A percentile compares a stretch with the other conserved stretches of the same genome.
phyloP scores from a whole-genome alignment of 2,329 filamentous ascomycete species.

The Beauveria scarabaeidicola region DNA sequence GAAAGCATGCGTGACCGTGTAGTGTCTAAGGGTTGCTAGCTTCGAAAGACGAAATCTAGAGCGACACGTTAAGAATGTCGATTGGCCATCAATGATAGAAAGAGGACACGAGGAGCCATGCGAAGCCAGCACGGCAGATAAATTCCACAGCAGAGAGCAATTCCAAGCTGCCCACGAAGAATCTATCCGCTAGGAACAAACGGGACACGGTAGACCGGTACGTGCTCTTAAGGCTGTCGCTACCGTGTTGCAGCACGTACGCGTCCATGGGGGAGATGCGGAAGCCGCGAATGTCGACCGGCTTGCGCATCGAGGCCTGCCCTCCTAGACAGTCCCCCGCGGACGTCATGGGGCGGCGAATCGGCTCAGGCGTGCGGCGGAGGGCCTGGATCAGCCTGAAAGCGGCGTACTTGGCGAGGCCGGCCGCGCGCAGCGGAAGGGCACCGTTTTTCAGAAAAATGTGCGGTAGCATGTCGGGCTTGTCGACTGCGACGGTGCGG shows the following conservation, averaged over 20 bases:
- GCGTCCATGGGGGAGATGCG: constrained; percentile 44
- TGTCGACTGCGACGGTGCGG: constrained; percentile 48
- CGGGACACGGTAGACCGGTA: constrained; percentile 33
- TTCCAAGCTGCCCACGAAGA: constrained; percentile 28
- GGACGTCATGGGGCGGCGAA: constrained; percentile 34
- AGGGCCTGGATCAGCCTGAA: constrained; percentile 38
- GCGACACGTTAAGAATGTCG: no score
- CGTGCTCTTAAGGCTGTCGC: constrained; percentile 16
- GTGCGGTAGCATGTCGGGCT: constrained; percentile 41
- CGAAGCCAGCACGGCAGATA: neutral
- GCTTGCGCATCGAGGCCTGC: constrained; percentile 4
- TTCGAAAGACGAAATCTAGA: no score
- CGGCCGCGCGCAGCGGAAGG: constrained; percentile 25
- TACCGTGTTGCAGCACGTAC: constrained; percentile 31
- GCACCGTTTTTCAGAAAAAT: constrained; percentile 32
- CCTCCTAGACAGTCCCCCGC: constrained; percentile 16
- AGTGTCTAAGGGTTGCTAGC: neutral
- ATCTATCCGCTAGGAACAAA: constrained; percentile 36
- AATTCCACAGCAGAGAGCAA: constrained; percentile 18
- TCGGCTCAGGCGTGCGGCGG: constrained; percentile 32
- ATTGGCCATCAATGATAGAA: neutral
- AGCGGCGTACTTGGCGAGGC: constrained; percentile 28
- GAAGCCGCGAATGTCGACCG: constrained; percentile 37
- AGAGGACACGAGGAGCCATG: neutral
- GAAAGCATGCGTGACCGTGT: neutral